These are phyloP conservation scores for Gyrodon lividus DNA, from an alignment of 768 basidiomycete genomes.

Conservation along the genomic window DNA sequence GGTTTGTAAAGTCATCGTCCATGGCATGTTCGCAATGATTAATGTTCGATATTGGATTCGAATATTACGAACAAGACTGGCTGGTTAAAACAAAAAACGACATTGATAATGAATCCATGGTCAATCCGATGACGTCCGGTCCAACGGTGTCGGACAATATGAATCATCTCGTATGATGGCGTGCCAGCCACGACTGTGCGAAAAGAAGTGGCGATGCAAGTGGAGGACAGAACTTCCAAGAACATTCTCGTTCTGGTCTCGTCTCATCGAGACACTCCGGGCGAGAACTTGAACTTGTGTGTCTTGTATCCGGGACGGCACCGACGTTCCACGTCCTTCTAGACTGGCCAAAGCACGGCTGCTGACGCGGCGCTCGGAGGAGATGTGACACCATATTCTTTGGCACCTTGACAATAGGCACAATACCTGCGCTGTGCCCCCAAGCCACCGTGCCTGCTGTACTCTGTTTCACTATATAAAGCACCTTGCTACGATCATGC, in stretches of 20 bases:
- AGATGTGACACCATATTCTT: background rate
- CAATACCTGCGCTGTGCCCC: background rate
- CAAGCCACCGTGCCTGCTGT: background rate
- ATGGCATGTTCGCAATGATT: too few species aligned
- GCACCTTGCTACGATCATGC: background rate
- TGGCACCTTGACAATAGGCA: slow-evolving; percentile 8
- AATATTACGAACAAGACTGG: too few species aligned
- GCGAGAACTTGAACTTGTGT: too few species aligned
- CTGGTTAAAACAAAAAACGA: background rate
- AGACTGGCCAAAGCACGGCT: background rate
- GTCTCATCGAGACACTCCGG: too few species aligned
- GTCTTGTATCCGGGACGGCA: too few species aligned
- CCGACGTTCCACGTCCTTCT: slow-evolving; percentile 7
- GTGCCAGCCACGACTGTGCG: background rate
- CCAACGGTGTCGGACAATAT: too few species aligned
- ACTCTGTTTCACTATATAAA: slow-evolving; percentile 1
- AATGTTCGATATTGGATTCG: too few species aligned
- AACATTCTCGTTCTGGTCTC: slow-evolving; percentile 15
- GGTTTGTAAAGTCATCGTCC: too few species aligned
- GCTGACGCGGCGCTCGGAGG: background rate
- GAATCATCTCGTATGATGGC: too few species aligned
- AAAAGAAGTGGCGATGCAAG: background rate
- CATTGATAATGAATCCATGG: background rate
- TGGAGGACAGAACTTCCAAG: slow-evolving; percentile 4
- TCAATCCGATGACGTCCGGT: too few species aligned